These are phyloP conservation scores for Leccinellum albellum DNA, from an alignment of 768 basidiomycete genomes.

Conservation along the genomic window DNA sequence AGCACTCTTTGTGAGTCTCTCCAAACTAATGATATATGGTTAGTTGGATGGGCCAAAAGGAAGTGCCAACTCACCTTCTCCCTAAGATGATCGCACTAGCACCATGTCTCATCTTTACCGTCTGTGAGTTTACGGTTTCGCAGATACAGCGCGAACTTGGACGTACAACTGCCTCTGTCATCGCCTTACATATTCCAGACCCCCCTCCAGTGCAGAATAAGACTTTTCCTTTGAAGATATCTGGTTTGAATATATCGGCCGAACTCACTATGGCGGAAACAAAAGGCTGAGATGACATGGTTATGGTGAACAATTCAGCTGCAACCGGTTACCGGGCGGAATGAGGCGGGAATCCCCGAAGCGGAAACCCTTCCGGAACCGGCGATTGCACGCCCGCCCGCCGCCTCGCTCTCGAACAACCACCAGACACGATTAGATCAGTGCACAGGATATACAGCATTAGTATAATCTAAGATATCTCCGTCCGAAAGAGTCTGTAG, in stretches of 20 bases:
- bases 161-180: constrained; percentile 80
- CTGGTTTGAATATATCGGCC: constrained; percentile 63
- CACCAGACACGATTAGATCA: constrained; percentile 11
- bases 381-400: too few relatives aligned
- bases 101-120: constrained; percentile 73
- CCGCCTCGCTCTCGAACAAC: too few relatives aligned
- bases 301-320: background rate
- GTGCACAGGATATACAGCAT: constrained; percentile 18
- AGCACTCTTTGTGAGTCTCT: constrained; percentile 67
- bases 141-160: background rate
- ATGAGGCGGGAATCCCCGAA: too few relatives aligned
- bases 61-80: constrained; percentile 59
- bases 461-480: constrained; percentile 21
- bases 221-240: constrained; percentile 89
- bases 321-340: too few relatives aligned
- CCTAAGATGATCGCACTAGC: constrained; percentile 80
- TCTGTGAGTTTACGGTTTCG: constrained; percentile 5
- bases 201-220: constrained; percentile 89
- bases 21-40: constrained; percentile 44
- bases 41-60: background rate
- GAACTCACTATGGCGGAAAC: constrained; percentile 51
- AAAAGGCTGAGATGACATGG: constrained; percentile 39
- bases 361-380: too few relatives aligned
- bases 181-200: constrained; percentile 87
- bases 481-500: constrained; percentile 4